These are phyloP conservation scores for Ceratocystis papillata DNA, from an alignment of 2,329 filamentous ascomycete species.

Conservation along the genomic window DNA sequence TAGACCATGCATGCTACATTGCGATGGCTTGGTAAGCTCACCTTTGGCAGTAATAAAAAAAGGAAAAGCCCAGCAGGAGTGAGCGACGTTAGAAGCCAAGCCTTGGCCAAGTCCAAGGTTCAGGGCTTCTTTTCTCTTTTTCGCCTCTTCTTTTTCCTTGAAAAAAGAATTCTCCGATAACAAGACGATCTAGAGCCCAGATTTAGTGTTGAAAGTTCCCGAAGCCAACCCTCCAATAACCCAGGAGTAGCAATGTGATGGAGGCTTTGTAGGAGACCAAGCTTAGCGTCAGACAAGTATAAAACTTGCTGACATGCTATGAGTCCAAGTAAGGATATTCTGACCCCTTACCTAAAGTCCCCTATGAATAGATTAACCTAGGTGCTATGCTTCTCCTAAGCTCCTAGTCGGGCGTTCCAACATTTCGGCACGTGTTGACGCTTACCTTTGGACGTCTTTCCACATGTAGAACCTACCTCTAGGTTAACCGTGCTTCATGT, in stretches of 20 bases:
- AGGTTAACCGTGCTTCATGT: neutral
- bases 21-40: too few relatives aligned
- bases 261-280: neutral
- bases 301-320: neutral
- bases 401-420: neutral
- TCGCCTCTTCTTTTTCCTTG: neutral
- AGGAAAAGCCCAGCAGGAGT: neutral
- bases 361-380: too few relatives aligned
- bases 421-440: neutral
- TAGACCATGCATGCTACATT: too few relatives aligned
- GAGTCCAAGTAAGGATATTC: neutral
- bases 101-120: constrained; percentile 10
- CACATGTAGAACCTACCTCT: neutral
- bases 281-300: constrained; percentile 7
- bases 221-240: neutral
- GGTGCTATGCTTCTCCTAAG: neutral
- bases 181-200: neutral
- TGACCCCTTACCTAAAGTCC: neutral
- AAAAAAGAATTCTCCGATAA: constrained; percentile 7
- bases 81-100: constrained; percentile 7
- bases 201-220: neutral
- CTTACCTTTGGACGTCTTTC: neutral
- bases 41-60: neutral
- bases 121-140: constrained; percentile 8
- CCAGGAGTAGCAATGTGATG: neutral